phyloP scores from a whole-genome alignment of 2,329 filamentous ascomycete genomes.

The Tothia fuscella region DNA sequence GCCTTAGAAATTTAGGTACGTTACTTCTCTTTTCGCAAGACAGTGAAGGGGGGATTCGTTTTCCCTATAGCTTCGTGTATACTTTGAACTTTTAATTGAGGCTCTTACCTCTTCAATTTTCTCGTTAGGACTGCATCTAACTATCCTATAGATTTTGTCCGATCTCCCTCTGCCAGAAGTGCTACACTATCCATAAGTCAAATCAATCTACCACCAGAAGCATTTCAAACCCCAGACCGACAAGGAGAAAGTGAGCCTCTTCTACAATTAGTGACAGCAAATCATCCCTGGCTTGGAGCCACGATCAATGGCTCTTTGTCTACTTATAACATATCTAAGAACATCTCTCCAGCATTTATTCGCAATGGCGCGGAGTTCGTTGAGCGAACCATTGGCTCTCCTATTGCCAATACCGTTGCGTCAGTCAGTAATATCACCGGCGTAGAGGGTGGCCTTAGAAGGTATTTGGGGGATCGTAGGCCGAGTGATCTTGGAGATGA shows the following conservation, averaged over 20 bases:
- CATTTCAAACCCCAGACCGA: slow-evolving; percentile 10
- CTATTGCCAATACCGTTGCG: slow-evolving; percentile 75
- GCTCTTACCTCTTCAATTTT: slow-evolving; percentile 5
- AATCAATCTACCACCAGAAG: not conserved
- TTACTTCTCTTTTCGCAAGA: slow-evolving; percentile 5
- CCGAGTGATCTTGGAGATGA: slow-evolving; percentile 32
- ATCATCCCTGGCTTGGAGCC: slow-evolving; percentile 73
- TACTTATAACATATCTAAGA: slow-evolving; percentile 78
- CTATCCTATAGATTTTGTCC: slow-evolving; percentile 30
- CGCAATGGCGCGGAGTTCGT: slow-evolving; percentile 81
- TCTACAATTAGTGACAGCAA: slow-evolving; percentile 73
- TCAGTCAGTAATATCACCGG: slow-evolving; percentile 75
- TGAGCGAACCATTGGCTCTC: slow-evolving; percentile 70
- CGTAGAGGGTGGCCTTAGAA: slow-evolving; percentile 74
- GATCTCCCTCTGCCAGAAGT: slow-evolving; percentile 26
- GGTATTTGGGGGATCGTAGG: slow-evolving; percentile 59
- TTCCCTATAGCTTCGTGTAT: not conserved
- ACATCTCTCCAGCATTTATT: slow-evolving; percentile 79
- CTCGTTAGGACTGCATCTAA: not conserved
- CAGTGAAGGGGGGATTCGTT: not conserved
- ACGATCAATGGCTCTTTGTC: slow-evolving; percentile 77
- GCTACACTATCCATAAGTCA: slow-evolving; percentile 24
- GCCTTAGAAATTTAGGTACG: slow-evolving; percentile 37
- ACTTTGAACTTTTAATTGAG: slow-evolving; percentile 7
- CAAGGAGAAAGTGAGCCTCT: slow-evolving; percentile 59